Percentiles rank a stretch among this genome's conserved stretches.
Evolutionary conservation across 2,329 filamentous ascomycete genomes (phyloP).

Genomic region (Aspergillus sp.): DNA sequence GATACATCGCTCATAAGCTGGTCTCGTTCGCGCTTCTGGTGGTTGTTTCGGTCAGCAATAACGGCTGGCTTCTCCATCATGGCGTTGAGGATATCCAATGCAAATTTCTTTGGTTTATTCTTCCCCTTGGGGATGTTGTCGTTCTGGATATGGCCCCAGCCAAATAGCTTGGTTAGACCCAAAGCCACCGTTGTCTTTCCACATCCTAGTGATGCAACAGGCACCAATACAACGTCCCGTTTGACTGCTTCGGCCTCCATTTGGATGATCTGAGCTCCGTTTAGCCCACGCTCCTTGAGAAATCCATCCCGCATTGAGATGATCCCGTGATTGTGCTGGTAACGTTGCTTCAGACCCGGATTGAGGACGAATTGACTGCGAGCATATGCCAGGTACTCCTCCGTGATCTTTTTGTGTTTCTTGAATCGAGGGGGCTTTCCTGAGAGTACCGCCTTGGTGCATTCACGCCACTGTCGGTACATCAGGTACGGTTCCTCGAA

Average conservation of each 20-base stretch:
- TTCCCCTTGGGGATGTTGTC: conserved; percentile 84
- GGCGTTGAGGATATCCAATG: conserved; percentile 64
- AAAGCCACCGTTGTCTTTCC: conserved; percentile 93
- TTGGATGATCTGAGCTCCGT: conserved; percentile 86
- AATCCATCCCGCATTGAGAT: conserved; percentile 89
- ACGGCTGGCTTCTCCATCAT: conserved; percentile 69
- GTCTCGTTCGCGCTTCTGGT: conserved; percentile 79
- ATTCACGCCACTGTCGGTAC: conserved; percentile 98
- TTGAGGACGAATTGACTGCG: conserved; percentile 70
- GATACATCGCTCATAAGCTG: conserved; percentile 81
- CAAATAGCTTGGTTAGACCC: conserved; percentile 77
- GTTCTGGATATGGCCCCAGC: conserved; percentile 93
- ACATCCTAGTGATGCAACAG: conserved; percentile 90
- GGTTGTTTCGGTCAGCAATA: conserved; percentile 92
- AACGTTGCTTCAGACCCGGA: conserved; percentile 66
- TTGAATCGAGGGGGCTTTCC: conserved; percentile 73
- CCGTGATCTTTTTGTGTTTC: conserved; percentile 86
- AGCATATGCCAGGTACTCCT: conserved; percentile 85
- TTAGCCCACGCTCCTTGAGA: conserved; percentile 76
- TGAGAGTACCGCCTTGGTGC: conserved; percentile 82
- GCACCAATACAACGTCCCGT: conserved; percentile 76
- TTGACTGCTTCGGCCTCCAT: conserved; percentile 59
- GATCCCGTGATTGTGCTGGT: conserved; percentile 89
- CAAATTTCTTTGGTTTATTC: conserved; percentile 75
- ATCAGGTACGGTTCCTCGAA: conserved; percentile 98